Conservation (phyloP, 495 filamentous ascomycete genomes). For the Annulohypoxylon bovei region DNA sequence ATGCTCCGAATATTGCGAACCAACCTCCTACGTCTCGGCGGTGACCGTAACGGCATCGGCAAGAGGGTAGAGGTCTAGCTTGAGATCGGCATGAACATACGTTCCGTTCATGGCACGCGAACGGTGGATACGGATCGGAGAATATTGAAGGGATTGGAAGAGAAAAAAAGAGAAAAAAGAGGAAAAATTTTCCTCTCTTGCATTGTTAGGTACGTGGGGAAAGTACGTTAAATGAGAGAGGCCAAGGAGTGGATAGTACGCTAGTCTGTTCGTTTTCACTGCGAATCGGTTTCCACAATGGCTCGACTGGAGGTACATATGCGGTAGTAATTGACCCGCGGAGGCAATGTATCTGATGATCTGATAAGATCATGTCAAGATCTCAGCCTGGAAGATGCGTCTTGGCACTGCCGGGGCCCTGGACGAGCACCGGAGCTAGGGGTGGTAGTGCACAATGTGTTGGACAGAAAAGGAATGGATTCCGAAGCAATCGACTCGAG, state of each 20-base stretch:
- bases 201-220: slow-evolving; percentile 16
- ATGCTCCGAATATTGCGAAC: neutral
- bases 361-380: slow-evolving; percentile 57
- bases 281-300: neutral
- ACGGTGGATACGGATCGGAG: neutral
- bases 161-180: neutral
- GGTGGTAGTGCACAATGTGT: neutral
- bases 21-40: neutral
- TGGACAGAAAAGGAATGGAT: slow-evolving; percentile 23
- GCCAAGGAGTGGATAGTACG: neutral
- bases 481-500: slow-evolving; percentile 16
- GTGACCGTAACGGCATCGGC: neutral
- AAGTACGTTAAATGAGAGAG: slow-evolving; percentile 4
- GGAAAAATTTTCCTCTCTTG: slow-evolving; percentile 10
- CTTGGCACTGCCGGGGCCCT: slow-evolving; percentile 31
- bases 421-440: slow-evolving; percentile 22
- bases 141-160: neutral
- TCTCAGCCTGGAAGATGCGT: slow-evolving; percentile 19
- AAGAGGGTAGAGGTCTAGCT: neutral
- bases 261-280: neutral
- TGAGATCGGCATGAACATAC: slow-evolving; percentile 16
- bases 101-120: slow-evolving; percentile 7
- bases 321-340: neutral
- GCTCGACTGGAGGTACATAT: neutral
- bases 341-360: slow-evolving; percentile 54